A percentile compares a stretch with the other conserved stretches of the same genome.
Conservation (phyloP, 208 protist species). For the Novymonas esmeraldas region DNA sequence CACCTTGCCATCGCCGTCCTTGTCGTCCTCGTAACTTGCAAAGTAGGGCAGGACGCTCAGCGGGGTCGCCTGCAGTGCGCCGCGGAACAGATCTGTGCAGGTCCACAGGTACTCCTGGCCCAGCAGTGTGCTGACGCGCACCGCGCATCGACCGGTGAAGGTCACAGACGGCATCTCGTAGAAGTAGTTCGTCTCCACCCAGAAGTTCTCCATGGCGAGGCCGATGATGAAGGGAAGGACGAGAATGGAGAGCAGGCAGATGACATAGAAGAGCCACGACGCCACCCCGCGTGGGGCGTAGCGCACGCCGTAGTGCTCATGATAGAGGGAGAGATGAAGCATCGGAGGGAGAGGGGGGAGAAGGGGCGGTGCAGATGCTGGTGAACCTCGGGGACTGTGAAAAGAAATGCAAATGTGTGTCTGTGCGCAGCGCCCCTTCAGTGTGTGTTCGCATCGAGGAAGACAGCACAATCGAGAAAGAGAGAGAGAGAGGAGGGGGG, state of each 20-base stretch:
- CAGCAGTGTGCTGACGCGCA: conserved; percentile 58
- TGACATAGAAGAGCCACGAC: conserved; percentile 62
- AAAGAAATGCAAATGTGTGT: neutral
- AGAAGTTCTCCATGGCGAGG: conserved; percentile 79
- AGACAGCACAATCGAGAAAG: too few relatives aligned
- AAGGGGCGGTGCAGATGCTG: neutral
- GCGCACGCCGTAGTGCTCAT: conserved; percentile 75
- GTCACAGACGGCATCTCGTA: conserved; percentile 44
- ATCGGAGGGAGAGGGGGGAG: conserved; percentile 3
- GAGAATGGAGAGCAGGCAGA: conserved; percentile 63
- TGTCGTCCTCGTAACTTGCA: conserved; percentile 54
- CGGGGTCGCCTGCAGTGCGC: conserved; percentile 33
- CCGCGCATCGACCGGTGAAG: conserved; percentile 66
- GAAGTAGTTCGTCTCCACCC: conserved; percentile 60
- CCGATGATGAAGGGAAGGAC: conserved; percentile 66
- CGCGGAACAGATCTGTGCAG: conserved; percentile 68
- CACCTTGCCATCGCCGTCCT: conserved; percentile 39
- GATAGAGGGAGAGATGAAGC: conserved; percentile 48
- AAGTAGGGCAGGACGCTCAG: conserved; percentile 62
- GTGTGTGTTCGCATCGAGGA: too few relatives aligned
- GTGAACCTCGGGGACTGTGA: neutral
- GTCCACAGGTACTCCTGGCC: conserved; percentile 81
- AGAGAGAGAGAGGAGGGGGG: too few relatives aligned
- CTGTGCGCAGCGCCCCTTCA: too few relatives aligned
- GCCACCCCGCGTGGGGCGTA: conserved; percentile 61